Evolutionary conservation across 1,139 yeast species (phyloP), one percentile per base, ranked within the genome.

Genomic region (Scheffersomyces insectosa): DNA sequence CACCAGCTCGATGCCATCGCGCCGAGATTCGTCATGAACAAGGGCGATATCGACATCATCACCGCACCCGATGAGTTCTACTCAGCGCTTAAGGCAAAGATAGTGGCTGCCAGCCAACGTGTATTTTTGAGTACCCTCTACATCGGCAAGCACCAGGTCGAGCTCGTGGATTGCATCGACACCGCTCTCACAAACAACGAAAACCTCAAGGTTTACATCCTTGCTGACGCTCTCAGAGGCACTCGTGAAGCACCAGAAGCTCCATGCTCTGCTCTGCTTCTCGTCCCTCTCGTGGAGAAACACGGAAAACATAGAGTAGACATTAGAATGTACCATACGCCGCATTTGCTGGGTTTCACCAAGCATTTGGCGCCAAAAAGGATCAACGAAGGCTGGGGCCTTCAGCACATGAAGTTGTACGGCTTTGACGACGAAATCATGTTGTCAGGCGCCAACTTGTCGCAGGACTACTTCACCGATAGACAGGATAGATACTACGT

Each of bases 381-480:
- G 49, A 75, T 91, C 49, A 90, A 91, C 62, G 99, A 93, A 67
- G 93, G 96, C 6, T 79, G 78, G 68, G 99, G 99, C 0, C 73
- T 93, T 42, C 99, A 93, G 65, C 99, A 93, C 62, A 95, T 93
- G 99, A 93, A 93, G 63, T 76, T 95, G 33, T 93, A 93, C 60
- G 99, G 99, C 1, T 83, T 90, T 57, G 99, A 93, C 62, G 83
- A 90, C 56, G 97, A 90, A 59, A 82, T 93, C 40, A 78, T 95
- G 14, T 72, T 95, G 38, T 81, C 89, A 15, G 99, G 99, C 3
- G 99, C 99, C 4, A 93, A 93, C 57, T 72, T 93, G 42, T 88
- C 97, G 0, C 72, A 80, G 35, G 99, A 93, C 64, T 93, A 93
- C 64, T 93, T 95, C 64, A 87, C 96, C n/a, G 85, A 93, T 62